phyloP scores from a whole-genome alignment of 208 protist species.

The Leishmania major region DNA sequence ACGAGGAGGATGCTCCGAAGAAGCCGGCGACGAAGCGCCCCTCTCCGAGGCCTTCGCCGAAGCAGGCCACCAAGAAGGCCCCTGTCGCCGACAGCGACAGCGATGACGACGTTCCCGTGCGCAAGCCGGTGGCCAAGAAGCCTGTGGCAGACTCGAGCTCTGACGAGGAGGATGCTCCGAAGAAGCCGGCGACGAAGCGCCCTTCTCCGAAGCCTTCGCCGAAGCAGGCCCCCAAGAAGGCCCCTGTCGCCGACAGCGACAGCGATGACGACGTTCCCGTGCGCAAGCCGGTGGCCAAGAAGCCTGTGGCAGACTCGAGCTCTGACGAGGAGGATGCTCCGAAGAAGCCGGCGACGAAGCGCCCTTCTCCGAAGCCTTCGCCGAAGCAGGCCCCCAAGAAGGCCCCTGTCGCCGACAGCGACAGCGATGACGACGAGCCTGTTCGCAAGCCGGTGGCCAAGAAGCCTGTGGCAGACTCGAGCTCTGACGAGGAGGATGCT shows the following conservation, averaged over 20 bases:
- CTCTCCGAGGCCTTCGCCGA: slow-evolving; percentile 38
- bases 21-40: slow-evolving; percentile 26
- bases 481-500: slow-evolving; percentile 23
- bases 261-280: slow-evolving; percentile 54
- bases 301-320: slow-evolving; percentile 31
- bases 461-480: slow-evolving; percentile 33
- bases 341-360: slow-evolving; percentile 25
- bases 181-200: slow-evolving; percentile 25
- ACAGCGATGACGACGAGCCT: slow-evolving; percentile 53
- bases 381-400: slow-evolving; percentile 38
- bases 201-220: slow-evolving; percentile 27
- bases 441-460: slow-evolving; percentile 38
- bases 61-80: slow-evolving; percentile 40
- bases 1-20: slow-evolving; percentile 15
- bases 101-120: slow-evolving; percentile 53
- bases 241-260: slow-evolving; percentile 41
- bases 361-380: slow-evolving; percentile 23
- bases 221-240: slow-evolving; percentile 40
- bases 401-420: slow-evolving; percentile 43
- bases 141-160: slow-evolving; percentile 30
- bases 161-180: slow-evolving; percentile 18
- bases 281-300: slow-evolving; percentile 36
- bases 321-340: slow-evolving; percentile 19
- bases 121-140: slow-evolving; percentile 38
- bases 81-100: slow-evolving; percentile 42